phyloP scores from a whole-genome alignment of 2,329 filamentous ascomycete genomes.

The Cercospora nicotianae region DNA sequence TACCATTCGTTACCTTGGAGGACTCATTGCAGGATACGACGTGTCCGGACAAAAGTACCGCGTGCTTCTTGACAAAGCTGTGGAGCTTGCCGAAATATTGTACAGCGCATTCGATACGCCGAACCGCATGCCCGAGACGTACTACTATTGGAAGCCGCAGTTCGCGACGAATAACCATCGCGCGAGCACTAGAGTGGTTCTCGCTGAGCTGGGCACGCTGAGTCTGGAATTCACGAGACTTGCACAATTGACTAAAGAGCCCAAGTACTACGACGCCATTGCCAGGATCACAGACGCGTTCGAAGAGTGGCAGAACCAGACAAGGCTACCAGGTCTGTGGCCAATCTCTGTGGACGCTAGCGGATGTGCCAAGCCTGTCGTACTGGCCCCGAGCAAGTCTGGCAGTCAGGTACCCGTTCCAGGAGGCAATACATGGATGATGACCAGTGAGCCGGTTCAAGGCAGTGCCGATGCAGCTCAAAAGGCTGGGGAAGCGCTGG shows the following conservation, averaged over 20 bases:
- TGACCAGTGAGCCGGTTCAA: conserved; percentile 24
- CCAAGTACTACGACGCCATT: conserved; percentile 87
- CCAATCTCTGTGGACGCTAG: conserved; percentile 75
- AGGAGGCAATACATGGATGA: conserved; percentile 28
- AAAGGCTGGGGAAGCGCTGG: conserved; percentile 16
- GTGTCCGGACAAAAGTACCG: conserved; percentile 68
- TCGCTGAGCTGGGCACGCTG: conserved; percentile 74
- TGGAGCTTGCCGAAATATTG: conserved; percentile 75
- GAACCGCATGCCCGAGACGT: conserved; percentile 85
- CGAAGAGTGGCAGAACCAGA: conserved; percentile 70
- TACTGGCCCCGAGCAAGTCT: conserved; percentile 17
- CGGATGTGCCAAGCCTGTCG: conserved; percentile 63
- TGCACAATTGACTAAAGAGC: conserved; percentile 76
- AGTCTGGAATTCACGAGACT: conserved; percentile 87
- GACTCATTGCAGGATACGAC: conserved; percentile 82
- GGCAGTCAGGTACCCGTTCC: conserved; percentile 26
- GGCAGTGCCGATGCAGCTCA: conserved; percentile 12
- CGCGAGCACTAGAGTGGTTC: conserved; percentile 57
- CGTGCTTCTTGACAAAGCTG: conserved; percentile 72
- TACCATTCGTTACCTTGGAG: conserved; percentile 86
- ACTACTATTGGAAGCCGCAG: conserved; percentile 73
- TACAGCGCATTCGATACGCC: conserved; percentile 87
- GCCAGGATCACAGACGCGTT: conserved; percentile 81
- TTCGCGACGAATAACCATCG: conserved; percentile 63
- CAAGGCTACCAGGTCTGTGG: conserved; percentile 75